Evolutionary conservation across 768 basidiomycete species (phyloP).

Genomic region (Mycena albidolilacea): DNA sequence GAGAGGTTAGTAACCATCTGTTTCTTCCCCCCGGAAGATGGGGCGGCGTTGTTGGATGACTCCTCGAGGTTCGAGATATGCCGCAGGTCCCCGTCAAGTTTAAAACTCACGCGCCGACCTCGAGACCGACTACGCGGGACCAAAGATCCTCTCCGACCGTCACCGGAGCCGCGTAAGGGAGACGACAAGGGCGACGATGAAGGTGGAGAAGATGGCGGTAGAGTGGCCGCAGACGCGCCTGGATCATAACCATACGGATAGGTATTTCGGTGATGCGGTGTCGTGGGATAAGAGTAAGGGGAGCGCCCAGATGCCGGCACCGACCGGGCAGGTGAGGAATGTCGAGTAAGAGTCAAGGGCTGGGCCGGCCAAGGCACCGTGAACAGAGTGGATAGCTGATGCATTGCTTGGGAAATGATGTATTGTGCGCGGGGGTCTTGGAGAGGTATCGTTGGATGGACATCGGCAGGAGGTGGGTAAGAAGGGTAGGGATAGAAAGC

Average conservation of each 20-base stretch:
- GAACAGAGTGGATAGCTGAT: slow-evolving; percentile 56
- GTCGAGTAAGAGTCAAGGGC: slow-evolving; percentile 44
- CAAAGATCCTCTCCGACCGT: slow-evolving; percentile 51
- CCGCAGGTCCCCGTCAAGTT: slow-evolving; percentile 50
- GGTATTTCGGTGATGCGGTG: slow-evolving; percentile 54
- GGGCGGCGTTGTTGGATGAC: not conserved
- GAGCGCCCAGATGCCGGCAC: slow-evolving; percentile 26
- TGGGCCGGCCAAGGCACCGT: slow-evolving; percentile 35
- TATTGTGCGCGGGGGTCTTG: slow-evolving; percentile 58
- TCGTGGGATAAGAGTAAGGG: slow-evolving; percentile 49
- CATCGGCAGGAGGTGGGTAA: slow-evolving; percentile 38
- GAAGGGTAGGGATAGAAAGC: slow-evolving; percentile 44
- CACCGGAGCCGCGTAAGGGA: slow-evolving; percentile 49
- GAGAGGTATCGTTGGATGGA: slow-evolving; percentile 49
- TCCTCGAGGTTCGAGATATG: not conserved
- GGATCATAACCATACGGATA: slow-evolving; percentile 61
- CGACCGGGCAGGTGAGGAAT: slow-evolving; percentile 38
- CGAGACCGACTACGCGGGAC: slow-evolving; percentile 67
- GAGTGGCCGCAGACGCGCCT: slow-evolving; percentile 59
- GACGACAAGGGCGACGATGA: slow-evolving; percentile 63
- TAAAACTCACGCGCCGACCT: slow-evolving; percentile 73
- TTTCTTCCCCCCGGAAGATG: slow-evolving; percentile 14
- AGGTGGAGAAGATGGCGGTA: slow-evolving; percentile 70
- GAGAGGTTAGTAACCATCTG: slow-evolving; percentile 2
- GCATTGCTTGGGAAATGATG: slow-evolving; percentile 61